These are phyloP conservation scores for Sanghuangporus weigelae DNA, from an alignment of 1,284 basidiomycete species.

Conservation along the genomic window DNA sequence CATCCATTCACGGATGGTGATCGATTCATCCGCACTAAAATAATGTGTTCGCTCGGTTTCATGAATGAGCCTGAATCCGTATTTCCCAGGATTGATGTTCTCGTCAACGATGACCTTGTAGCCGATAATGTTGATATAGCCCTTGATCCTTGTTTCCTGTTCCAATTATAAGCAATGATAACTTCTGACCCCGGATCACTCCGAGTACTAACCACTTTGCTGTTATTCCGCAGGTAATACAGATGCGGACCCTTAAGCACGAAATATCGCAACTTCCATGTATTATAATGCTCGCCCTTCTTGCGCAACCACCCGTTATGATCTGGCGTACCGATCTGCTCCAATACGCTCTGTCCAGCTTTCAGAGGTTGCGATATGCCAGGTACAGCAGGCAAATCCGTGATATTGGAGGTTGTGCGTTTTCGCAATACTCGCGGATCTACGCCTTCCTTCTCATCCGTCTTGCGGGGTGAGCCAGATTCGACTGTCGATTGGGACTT, in stretches of 20 bases:
- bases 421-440: constrained; percentile 25
- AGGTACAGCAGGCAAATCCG: constrained; percentile 8
- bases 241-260: constrained; percentile 91
- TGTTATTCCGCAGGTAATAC: constrained; percentile 78
- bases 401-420: constrained; percentile 23
- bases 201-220: constrained; percentile 47
- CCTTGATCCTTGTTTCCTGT: constrained; percentile 92
- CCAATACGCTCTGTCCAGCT: constrained; percentile 67
- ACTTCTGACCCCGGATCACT: background rate
- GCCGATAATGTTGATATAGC: constrained; percentile 87
- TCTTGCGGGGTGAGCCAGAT: constrained; percentile 18
- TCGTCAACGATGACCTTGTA: constrained; percentile 95
- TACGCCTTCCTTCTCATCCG: constrained; percentile 18
- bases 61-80: constrained; percentile 94
- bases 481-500: constrained; percentile 25
- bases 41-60: constrained; percentile 84
- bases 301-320: constrained; percentile 94
- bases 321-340: constrained; percentile 87
- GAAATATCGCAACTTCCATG: constrained; percentile 92
- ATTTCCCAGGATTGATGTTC: constrained; percentile 86
- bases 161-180: background rate
- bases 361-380: constrained; percentile 34
- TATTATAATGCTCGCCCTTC: constrained; percentile 89
- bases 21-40: constrained; percentile 89
- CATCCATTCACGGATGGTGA: constrained; percentile 93